phyloP scores from a whole-genome alignment of 1,284 basidiomycete species.

The Cryptococcus neoformans region DNA sequence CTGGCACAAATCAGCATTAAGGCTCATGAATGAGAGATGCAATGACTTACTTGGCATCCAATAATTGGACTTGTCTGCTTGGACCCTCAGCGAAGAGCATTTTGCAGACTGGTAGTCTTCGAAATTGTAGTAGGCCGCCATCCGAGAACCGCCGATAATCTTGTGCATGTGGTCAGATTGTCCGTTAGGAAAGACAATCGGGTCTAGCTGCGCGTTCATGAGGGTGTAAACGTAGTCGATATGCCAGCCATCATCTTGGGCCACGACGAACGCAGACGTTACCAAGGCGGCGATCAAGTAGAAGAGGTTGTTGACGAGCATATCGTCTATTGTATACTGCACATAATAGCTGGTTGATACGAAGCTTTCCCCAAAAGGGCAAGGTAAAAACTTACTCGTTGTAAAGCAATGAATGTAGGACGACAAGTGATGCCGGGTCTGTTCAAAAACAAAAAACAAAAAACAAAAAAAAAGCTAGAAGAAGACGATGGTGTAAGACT shows the following conservation, averaged over 20 bases:
- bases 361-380: too few relatives aligned
- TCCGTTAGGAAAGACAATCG: conserved; percentile 21
- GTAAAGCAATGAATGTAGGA: too few relatives aligned
- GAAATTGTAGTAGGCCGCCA: conserved; percentile 30
- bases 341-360: too few relatives aligned
- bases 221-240: conserved; percentile 18
- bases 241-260: conserved; percentile 18
- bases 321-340: neutral
- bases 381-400: too few relatives aligned
- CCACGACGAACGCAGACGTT: conserved; percentile 5
- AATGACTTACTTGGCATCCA: conserved; percentile 28
- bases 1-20: neutral
- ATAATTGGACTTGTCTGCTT: conserved; percentile 41
- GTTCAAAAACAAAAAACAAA: too few relatives aligned
- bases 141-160: conserved; percentile 19
- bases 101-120: conserved; percentile 18
- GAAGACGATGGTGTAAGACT: too few relatives aligned
- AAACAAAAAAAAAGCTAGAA: too few relatives aligned
- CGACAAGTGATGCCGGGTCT: too few relatives aligned
- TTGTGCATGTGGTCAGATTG: conserved; percentile 28
- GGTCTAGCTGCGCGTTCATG: conserved; percentile 26
- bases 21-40: neutral
- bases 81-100: conserved; percentile 24
- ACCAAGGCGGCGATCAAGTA: conserved; percentile 9
- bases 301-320: conserved; percentile 8